A percentile compares a stretch with the other conserved stretches of the same genome.
These are phyloP conservation scores for Plasmodium gaboni DNA, from an alignment of 169 alveolate genomes.

Conservation along the genomic window DNA sequence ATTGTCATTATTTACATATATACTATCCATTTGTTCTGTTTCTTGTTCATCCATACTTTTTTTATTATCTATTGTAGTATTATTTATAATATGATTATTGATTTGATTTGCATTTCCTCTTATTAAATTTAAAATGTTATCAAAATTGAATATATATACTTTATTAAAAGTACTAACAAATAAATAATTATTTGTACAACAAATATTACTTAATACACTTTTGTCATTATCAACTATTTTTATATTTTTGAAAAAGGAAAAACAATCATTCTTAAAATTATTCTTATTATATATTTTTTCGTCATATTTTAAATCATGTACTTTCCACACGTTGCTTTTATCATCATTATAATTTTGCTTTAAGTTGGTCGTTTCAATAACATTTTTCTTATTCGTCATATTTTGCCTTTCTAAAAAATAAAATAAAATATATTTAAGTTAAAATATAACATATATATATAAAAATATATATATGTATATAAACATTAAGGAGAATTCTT, in stretches of 20 bases:
- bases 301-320: constrained; percentile 40
- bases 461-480: too few relatives aligned
- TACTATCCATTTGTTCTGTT: not conserved
- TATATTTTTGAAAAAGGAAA: constrained; percentile 26
- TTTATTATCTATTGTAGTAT: not conserved
- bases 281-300: not conserved
- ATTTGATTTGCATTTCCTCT: constrained; percentile 8
- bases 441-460: too few relatives aligned
- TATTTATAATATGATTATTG: not conserved
- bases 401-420: too few relatives aligned
- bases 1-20: constrained; percentile 1
- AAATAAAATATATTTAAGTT: too few relatives aligned
- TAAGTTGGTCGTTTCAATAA: too few relatives aligned
- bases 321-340: constrained; percentile 1
- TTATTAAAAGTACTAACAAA: constrained; percentile 50
- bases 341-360: not conserved
- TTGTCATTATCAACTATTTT: constrained; percentile 49
- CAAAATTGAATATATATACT: constrained; percentile 67
- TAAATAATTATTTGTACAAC: constrained; percentile 60
- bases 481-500: too few relatives aligned
- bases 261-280: constrained; percentile 3
- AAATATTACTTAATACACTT: constrained; percentile 46
- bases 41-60: constrained; percentile 1
- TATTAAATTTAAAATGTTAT: constrained; percentile 20
- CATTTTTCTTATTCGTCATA: too few relatives aligned